Evolutionary conservation across 2,329 filamentous ascomycete genomes (phyloP).

Genomic region (Botrytis deweyae): DNA sequence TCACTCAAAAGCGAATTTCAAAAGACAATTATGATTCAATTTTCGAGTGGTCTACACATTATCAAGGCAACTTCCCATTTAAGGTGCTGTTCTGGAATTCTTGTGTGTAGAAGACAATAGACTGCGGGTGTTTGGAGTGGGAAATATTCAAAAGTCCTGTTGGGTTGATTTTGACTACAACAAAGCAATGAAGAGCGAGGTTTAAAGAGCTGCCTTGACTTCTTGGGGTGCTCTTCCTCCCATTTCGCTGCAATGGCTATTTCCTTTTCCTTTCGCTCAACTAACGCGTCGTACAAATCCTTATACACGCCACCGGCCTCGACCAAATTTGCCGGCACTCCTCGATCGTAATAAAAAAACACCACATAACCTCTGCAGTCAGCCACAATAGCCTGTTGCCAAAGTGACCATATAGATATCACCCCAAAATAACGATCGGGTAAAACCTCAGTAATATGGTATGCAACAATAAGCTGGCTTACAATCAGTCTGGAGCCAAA

Average conservation of each 20-base stretch:
- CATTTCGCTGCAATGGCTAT: background rate
- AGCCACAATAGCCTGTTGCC: constrained; percentile 6
- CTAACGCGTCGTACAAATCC: constrained; percentile 8
- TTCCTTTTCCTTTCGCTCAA: background rate
- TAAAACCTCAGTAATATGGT: constrained; percentile 6
- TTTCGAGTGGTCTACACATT: no score
- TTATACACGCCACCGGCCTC: constrained; percentile 4
- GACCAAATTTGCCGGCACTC: constrained; percentile 2
- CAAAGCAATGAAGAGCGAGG: no score
- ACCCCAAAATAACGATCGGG: constrained; percentile 14
- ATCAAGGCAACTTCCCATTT: no score
- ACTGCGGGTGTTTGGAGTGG: no score
- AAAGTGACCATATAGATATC: constrained; percentile 10
- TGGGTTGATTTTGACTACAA: no score
- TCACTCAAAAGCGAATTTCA: no score
- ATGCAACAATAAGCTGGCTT: constrained; percentile 7
- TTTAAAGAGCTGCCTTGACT: background rate
- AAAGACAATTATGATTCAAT: no score
- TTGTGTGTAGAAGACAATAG: no score
- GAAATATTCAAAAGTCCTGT: no score
- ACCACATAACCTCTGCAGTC: constrained; percentile 1
- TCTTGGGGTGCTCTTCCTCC: constrained; percentile 8
- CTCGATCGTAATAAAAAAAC: constrained; percentile 4
- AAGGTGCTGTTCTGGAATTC: no score
- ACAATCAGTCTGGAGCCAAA: background rate